Conservation (phyloP, 164 flowering plant genomes). For the Magnolia changhungtana region DNA sequence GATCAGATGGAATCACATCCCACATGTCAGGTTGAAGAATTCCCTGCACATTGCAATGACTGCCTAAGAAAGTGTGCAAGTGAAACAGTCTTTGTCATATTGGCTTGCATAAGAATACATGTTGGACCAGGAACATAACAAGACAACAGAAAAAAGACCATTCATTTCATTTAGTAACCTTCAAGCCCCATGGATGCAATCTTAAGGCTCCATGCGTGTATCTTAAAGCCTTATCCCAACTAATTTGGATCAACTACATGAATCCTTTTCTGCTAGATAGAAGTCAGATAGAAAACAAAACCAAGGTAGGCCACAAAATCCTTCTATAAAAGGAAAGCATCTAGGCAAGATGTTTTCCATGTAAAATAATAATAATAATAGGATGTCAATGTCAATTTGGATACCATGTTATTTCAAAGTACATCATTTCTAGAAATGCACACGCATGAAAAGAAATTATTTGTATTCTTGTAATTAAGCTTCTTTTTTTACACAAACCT, state of each 20-base stretch:
- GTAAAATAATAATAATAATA: too few species aligned
- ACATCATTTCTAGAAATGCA: neutral
- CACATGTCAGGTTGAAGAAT: conserved; percentile 95
- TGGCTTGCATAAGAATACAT: neutral
- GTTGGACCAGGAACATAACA: neutral
- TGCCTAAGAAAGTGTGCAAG: neutral
- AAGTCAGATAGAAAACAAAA: too few species aligned
- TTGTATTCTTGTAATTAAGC: neutral
- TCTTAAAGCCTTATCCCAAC: neutral
- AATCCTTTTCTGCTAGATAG: too few species aligned
- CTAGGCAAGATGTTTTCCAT: too few species aligned
- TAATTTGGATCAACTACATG: neutral
- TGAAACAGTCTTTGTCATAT: neutral
- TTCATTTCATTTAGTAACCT: too few species aligned
- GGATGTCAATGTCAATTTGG: neutral
- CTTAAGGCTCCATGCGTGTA: too few species aligned
- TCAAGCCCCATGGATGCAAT: too few species aligned
- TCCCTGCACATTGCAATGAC: conserved; percentile 44
- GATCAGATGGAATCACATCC: conserved; percentile 73
- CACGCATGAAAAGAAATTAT: neutral
- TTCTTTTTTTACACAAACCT: conserved; percentile 38
- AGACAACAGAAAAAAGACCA: neutral
- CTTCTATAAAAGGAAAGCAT: too few species aligned
- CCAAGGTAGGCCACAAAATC: neutral
- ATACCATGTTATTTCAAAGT: neutral